Evolutionary conservation across 352 stramenopile genomes (phyloP), one percentile per base, ranked within the genome.

Genomic region (Pythium periplocum): DNA sequence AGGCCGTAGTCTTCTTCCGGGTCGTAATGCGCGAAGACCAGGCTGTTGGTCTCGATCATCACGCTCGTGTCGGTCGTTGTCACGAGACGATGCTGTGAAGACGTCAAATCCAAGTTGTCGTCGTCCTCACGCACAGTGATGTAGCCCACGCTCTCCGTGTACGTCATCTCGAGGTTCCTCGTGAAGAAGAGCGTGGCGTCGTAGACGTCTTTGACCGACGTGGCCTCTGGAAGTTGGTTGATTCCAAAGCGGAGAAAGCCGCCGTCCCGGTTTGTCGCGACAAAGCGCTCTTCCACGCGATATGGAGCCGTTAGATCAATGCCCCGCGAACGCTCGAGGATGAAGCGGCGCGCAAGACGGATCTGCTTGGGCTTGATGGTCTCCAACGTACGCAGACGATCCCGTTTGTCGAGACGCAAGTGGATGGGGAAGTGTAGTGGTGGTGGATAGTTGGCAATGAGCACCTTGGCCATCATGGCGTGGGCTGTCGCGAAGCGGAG

Each of bases 111-210:
- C 47, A 62, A 59, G 45, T 62, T 67, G 50, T 87, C 75, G 54
- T 90, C 78, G 44, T 89, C 77, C 42, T 89, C 78, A 32, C 78
- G 73, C 51, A 89, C 84, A 10, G 75, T 89, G 43, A 89, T 84
- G 51, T 83, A 74, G 17, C 77, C 78, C 0, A 80, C 62, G 5
- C 60, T 73, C 52, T 89, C 78, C 5, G 78, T 87, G 57, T 87
- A 79, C 36, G 74, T 81, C 55, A 89, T 83, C 59, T 89, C 78
- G 5, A 78, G 62, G 53, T 86, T 89, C 58, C 59, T 62, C 35
- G 69, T 77, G 50, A 78, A 83, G 36, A 83, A 84, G 10, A 67
- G 48, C 34, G 79, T 57, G 4, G 73, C 49, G n/a, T 86, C 75
- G 43, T 73, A 78, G 39, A 84, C 69, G 36, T 81, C 68, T 36